Base-by-base conservation (phyloP, 371 early-diverging fungal species). In the Mortierella sp. region DNA sequence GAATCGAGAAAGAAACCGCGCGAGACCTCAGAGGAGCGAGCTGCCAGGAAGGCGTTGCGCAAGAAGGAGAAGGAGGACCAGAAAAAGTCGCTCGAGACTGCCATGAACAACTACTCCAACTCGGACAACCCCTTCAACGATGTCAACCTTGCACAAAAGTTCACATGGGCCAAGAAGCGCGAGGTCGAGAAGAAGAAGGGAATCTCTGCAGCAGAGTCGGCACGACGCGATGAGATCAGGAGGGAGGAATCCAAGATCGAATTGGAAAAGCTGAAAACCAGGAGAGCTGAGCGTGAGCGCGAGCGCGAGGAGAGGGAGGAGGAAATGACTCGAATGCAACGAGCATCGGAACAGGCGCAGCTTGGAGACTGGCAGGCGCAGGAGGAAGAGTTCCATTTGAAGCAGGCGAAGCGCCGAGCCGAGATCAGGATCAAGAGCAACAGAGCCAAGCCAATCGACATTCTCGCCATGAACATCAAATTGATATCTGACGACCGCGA, bases 351-450 rank as follows among this genome's bases (percentile, higher is more conserved):
- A 80, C 88, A 93, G 45, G 95, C 93, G 9, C 93, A 92, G 55
- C 89, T 97, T 79, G 98, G 97, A n/a, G 98, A 98, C 83, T 98
- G 98, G 98, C 94, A 96, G 85, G 89, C 92, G 6, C 91, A 94
- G 41, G 98, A 98, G 77, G 96, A 96, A 79, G 94, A 90, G 83
- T 98, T 98, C 81, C 96, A 97, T 85, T 80, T 97, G 71, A 89
- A 92, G 81, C 98, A 97, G 87, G 96, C 96, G 0, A 97, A 96
- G 76, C 86, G 88, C 47, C 90, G 98, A 29, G 98, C 98, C 0
- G 96, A 96, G 76, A 96, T 98, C 74, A 90, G 98, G 37, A 95
- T 97, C 72, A 91, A 91, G 70, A 94, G 94, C 75, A 92, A 92
- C n/a, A 86, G 98, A 13, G 95, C 97, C 22, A 95, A 95, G 69